These are phyloP conservation scores for Rhododendron henanense DNA, from an alignment of 148 eudicot genomes.

Conservation along the genomic window DNA sequence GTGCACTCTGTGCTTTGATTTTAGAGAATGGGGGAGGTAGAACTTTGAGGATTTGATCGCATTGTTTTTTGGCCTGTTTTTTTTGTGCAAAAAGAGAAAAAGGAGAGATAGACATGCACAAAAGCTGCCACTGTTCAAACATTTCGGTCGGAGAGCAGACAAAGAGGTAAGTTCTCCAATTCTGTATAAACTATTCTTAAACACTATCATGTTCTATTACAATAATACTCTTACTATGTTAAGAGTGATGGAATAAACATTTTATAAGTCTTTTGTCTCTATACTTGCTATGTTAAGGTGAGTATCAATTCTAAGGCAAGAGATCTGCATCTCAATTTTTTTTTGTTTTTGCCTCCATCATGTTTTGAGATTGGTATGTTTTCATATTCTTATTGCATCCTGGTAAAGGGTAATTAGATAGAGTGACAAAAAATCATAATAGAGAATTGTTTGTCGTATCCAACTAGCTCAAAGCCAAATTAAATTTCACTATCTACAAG, in stretches of 20 bases:
- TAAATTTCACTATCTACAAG: neutral
- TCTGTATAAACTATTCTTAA: conserved; percentile 1
- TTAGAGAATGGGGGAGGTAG: conserved; percentile 40
- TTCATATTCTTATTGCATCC: neutral
- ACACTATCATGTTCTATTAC: neutral
- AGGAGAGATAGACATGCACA: conserved; percentile 45
- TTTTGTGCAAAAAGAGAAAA: conserved; percentile 32
- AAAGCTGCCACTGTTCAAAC: conserved; percentile 84
- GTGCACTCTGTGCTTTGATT: conserved; percentile 34
- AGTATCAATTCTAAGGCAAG: neutral
- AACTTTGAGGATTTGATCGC: conserved; percentile 48
- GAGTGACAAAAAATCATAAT: neutral
- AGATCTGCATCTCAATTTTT: neutral
- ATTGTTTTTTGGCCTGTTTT: conserved; percentile 35
- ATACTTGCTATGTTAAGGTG: neutral
- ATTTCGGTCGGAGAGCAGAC: conserved; percentile 72
- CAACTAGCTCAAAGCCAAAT: neutral
- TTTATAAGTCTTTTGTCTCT: neutral
- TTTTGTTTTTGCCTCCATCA: neutral
- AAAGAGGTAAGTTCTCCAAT: conserved; percentile 45
- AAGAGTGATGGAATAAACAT: neutral
- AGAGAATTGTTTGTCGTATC: neutral
- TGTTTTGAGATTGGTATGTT: neutral
- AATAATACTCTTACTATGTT: neutral
- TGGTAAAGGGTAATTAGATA: neutral